Evolutionary conservation across 108 stramenopile species (phyloP).

Genomic region (Parietichytrium sp.): DNA sequence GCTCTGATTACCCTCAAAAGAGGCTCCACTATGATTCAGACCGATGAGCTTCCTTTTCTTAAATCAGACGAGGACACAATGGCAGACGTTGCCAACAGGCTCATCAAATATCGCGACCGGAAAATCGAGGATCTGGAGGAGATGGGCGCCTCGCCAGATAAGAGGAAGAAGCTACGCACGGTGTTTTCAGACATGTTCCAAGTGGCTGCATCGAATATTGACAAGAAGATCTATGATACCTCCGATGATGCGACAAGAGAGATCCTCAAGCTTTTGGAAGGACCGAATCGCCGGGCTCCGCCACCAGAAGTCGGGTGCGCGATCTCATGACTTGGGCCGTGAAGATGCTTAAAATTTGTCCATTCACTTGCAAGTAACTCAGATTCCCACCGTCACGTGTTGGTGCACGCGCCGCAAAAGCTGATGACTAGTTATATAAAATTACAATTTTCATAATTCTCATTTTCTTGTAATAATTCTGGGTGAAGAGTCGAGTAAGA

Average conservation of each 20-base stretch:
- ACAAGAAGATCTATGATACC: background rate
- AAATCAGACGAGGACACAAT: background rate
- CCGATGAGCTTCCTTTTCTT: slow-evolving; percentile 16
- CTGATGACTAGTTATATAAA: too few species aligned
- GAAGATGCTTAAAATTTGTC: too few species aligned
- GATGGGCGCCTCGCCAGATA: background rate
- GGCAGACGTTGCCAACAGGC: background rate
- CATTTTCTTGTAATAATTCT: too few species aligned
- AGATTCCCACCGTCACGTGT: too few species aligned
- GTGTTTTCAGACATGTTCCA: background rate
- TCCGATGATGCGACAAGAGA: background rate
- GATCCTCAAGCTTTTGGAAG: background rate
- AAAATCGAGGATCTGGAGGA: background rate
- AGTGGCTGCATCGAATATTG: background rate
- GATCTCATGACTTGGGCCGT: too few species aligned
- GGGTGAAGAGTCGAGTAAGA: too few species aligned
- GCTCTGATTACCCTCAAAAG: background rate
- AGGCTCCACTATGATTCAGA: slow-evolving; percentile 26
- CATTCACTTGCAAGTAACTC: too few species aligned
- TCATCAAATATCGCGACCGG: background rate
- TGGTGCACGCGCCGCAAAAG: too few species aligned
- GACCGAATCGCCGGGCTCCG: too few species aligned
- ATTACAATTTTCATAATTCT: too few species aligned
- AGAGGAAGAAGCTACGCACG: background rate
- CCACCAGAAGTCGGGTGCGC: too few species aligned